Conservation (phyloP, 192 early-diverging fungal genomes). For the Phycomyces nitens region DNA sequence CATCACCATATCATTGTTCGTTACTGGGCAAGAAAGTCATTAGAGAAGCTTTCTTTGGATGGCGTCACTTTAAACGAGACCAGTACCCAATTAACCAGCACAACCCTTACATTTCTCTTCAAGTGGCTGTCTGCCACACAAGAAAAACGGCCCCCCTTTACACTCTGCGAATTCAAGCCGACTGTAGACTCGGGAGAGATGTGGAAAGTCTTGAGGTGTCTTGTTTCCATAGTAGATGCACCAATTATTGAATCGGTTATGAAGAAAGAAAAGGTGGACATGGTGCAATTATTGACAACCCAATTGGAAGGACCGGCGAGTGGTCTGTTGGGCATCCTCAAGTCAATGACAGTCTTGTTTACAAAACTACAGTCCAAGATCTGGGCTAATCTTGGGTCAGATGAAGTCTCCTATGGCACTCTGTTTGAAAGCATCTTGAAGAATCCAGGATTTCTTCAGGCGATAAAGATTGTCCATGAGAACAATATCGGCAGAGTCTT, state of each 20-base stretch:
- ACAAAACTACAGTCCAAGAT: conserved; percentile 15
- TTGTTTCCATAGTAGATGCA: background rate
- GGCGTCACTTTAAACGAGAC: background rate
- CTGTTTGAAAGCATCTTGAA: conserved; percentile 17
- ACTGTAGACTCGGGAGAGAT: background rate
- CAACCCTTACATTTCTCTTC: background rate
- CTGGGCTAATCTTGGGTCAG: conserved; percentile 2
- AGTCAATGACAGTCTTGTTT: conserved; percentile 13
- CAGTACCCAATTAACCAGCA: background rate
- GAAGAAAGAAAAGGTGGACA: background rate
- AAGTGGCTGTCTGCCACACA: background rate
- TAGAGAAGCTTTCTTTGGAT: conserved; percentile 15
- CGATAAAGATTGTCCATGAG: conserved; percentile 23
- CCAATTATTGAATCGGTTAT: too few relatives aligned
- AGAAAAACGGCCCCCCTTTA: background rate
- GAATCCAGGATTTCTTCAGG: conserved; percentile 13
- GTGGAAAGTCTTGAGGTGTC: background rate
- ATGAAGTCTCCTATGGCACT: background rate
- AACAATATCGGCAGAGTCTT: conserved; percentile 17
- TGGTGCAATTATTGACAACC: conserved; percentile 8
- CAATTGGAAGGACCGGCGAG: conserved; percentile 23
- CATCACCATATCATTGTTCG: conserved; percentile 20
- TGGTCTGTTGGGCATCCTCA: conserved; percentile 3
- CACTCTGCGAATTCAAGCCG: background rate
- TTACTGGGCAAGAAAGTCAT: conserved; percentile 19